Base-by-base conservation (phyloP, 192 early-diverging fungal species). In the Gonapodya sp. region DNA sequence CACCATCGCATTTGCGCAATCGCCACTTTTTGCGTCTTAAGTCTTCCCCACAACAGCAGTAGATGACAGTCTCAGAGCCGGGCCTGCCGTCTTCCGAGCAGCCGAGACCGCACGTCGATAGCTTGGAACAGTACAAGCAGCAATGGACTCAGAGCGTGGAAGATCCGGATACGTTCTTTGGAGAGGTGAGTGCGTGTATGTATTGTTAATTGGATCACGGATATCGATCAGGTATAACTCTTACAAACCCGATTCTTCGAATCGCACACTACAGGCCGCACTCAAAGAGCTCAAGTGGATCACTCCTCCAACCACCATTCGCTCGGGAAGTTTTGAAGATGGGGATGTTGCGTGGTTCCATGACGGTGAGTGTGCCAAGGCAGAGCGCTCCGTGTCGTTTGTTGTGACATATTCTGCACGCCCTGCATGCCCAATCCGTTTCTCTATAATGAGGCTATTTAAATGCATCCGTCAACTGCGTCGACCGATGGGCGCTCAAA, bases 261-360 rank as follows among this genome's bases (percentile, higher is more conserved):
- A 77, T 14, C 30, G 18, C 14, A 1, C 79, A 31, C 35, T 34
- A 1, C 77, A 93, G 93, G 35, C 92, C 36, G 97, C 95, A 2
- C 89, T 86, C 36, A 92, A 96, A 73, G 83, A 93, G 36, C 85
- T 98, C 81, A 86, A 87, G 64, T 98, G 96, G 96, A 86, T 87
- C 83, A 89, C 88, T 83, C 93, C 94, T 73, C 96, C 96, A 86
- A 85, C 88, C 79, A 89, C 87, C 34, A 93, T 94, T 80, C 81
- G 83, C 32, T 86, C 89, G 46, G 95, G 96, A 35, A 87, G 86
- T 73, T 94, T 97, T 82, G 84, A 91, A 34, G 87, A 92, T 73
- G 97, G 97, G 78, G 92, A 98, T 85, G 90, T 94, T 81, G 91
- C 95, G 35, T 98, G 97, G 97, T 98, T 98, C 88, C 86, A 90